These are phyloP conservation scores for Lithohypha guttulata DNA, from an alignment of 2,329 filamentous ascomycete species.

Conservation along the genomic window DNA sequence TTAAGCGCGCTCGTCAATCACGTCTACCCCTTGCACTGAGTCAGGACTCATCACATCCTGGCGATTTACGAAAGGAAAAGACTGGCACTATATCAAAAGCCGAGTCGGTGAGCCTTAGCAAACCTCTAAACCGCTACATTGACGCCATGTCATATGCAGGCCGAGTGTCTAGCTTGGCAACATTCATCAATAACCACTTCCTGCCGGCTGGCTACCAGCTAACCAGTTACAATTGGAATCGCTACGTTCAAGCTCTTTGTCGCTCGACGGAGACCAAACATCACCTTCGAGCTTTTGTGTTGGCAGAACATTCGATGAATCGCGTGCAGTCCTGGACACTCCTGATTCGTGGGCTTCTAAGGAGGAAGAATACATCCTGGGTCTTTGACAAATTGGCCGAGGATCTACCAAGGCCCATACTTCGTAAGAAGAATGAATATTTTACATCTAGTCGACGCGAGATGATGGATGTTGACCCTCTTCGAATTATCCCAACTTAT, in stretches of 20 bases:
- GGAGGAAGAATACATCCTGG: slow-evolving; percentile 1
- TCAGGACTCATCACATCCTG: no score
- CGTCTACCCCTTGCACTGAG: no score
- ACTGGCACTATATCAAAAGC: slow-evolving; percentile 30
- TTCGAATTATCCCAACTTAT: slow-evolving; percentile 35
- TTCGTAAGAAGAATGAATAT: not conserved
- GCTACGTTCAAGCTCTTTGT: slow-evolving; percentile 58
- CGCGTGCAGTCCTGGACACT: slow-evolving; percentile 63
- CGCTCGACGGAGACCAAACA: slow-evolving; percentile 47
- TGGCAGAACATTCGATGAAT: slow-evolving; percentile 63
- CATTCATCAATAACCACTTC: slow-evolving; percentile 43
- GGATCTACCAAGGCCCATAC: slow-evolving; percentile 25
- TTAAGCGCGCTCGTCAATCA: not conserved
- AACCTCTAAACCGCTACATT: slow-evolving; percentile 43
- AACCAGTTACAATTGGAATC: slow-evolving; percentile 71
- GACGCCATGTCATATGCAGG: slow-evolving; percentile 43
- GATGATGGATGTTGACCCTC: slow-evolving; percentile 22
- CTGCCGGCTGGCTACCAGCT: slow-evolving; percentile 58
- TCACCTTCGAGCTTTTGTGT: slow-evolving; percentile 49
- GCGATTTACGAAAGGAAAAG: no score
- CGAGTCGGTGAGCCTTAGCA: slow-evolving; percentile 40
- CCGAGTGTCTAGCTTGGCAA: slow-evolving; percentile 41
- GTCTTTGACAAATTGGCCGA: slow-evolving; percentile 14
- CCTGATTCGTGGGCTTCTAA: slow-evolving; percentile 25
- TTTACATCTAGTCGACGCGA: not conserved